Conservation (phyloP, 2,329 filamentous ascomycete genomes). For the Cordyceps javanica region DNA sequence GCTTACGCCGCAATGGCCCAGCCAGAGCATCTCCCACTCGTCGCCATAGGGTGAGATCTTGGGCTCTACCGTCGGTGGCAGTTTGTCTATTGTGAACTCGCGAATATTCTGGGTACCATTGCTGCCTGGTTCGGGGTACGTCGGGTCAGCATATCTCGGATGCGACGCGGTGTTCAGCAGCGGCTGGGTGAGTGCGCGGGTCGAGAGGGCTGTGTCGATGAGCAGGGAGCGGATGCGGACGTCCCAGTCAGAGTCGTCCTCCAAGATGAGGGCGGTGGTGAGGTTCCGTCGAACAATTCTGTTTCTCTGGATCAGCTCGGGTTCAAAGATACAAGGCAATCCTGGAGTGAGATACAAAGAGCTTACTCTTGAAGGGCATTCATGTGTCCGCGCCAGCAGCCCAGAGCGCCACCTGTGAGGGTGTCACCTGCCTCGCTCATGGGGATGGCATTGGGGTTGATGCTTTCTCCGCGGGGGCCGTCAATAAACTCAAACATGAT, state of each 20-base stretch:
- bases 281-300: conserved; percentile 37
- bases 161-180: neutral
- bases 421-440: neutral
- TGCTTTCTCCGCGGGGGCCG: conserved; percentile 32
- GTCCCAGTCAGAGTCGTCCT: conserved; percentile 53
- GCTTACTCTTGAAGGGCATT: conserved; percentile 26
- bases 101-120: neutral
- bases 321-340: too few species aligned
- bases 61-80: conserved; percentile 13
- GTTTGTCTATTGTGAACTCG: conserved; percentile 13
- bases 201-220: conserved; percentile 28
- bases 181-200: conserved; percentile 27
- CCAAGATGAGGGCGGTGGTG: conserved; percentile 42
- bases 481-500: conserved; percentile 39
- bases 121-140: conserved; percentile 14
- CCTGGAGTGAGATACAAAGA: too few species aligned
- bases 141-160: conserved; percentile 17
- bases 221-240: conserved; percentile 42
- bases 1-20: conserved; percentile 39
- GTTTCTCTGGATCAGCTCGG: neutral
- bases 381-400: conserved; percentile 33
- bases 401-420: conserved; percentile 1
- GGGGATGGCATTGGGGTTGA: conserved; percentile 31
- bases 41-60: conserved; percentile 36
- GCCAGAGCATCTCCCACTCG: conserved; percentile 44